Evolutionary conservation across 1,284 basidiomycete genomes (phyloP), one percentile per base, ranked within the genome.

Genomic region (Papiliotrema terrestris): DNA sequence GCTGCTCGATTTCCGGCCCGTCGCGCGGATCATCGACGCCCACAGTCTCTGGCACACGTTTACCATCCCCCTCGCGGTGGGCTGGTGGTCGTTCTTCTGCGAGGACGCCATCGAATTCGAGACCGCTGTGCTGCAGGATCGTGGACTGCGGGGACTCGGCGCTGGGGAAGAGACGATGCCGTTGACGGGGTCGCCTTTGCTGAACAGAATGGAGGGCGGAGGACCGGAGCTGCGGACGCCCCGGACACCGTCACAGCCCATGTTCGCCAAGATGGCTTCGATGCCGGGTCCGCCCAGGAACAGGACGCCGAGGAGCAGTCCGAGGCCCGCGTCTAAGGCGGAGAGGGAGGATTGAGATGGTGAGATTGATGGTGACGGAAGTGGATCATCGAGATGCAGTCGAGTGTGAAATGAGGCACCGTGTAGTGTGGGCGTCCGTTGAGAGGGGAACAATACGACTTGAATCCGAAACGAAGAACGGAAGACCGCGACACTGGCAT

Each of bases 41-140:
- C 96, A 98, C 74, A 82, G 92, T 3, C 77, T 98, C 13, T 98
- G 96, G 96, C 96, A 99, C 77, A 78, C 89, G 2, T 83, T 85
- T 2, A 99, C 95, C 0, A 86, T 84, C 0, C 89, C 89, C 0
- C 83, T 98, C 46, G 83, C 86, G 2, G 70, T 82, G 49, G 80
- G 83, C 55, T 98, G 95, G 95, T 98, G 92, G 66, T 78, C 81
- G 17, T 94, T 93, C 68, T 51, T 73, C 19, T 52, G 54, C 29
- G 44, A 51, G 2, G 73, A 75, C 39, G 66, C 69, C 1, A 62
- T 69, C 39, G 65, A 67, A 29, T 48, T 72, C 2, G 70, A 75
- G 46, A 62, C 58, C 1, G 42, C 53, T 42, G 23, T 66, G 35
- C 19, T 67, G 39, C 37, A 42, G 19, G 41, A 43, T 8, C n/a